A percentile compares a stretch with the other conserved stretches of the same genome.
phyloP scores from a whole-genome alignment of 345 rosid species.

The Hypericum androsaemum region DNA sequence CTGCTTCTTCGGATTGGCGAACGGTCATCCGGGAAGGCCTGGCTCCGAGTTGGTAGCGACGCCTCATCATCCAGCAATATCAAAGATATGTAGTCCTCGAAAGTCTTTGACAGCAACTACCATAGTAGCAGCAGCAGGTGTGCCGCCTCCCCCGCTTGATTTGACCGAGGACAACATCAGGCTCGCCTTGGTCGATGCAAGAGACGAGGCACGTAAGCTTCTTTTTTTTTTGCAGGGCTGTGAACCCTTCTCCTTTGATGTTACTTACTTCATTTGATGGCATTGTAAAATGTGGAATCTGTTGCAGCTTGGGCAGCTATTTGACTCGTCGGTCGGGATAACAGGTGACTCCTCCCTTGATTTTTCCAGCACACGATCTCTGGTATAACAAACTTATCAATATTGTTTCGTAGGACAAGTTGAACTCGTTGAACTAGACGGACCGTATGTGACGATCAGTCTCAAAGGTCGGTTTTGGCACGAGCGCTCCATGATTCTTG shows the following conservation, averaged over 20 bases:
- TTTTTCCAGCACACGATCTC: not conserved
- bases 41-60: no score
- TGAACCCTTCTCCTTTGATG: not conserved
- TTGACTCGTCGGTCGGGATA: constrained; percentile 65
- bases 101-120: constrained; percentile 14
- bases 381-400: not conserved
- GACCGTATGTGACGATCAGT: constrained; percentile 80
- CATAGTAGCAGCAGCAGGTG: constrained; percentile 40
- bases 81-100: not conserved
- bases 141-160: constrained; percentile 59
- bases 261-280: not conserved
- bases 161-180: constrained; percentile 75
- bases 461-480: constrained; percentile 91
- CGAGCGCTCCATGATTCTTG: constrained; percentile 58
- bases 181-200: constrained; percentile 61
- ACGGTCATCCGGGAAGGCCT: no score
- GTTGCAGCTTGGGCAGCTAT: constrained; percentile 65
- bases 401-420: constrained; percentile 34
- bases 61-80: not conserved
- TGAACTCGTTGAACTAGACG: constrained; percentile 80
- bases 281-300: not conserved
- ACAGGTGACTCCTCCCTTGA: constrained; percentile 43
- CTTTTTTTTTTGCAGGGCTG: not conserved
- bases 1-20: no score
- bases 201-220: constrained; percentile 43